Base-by-base conservation (phyloP, 306 rosid genomes). In the Casuarina cunninghamiana region DNA sequence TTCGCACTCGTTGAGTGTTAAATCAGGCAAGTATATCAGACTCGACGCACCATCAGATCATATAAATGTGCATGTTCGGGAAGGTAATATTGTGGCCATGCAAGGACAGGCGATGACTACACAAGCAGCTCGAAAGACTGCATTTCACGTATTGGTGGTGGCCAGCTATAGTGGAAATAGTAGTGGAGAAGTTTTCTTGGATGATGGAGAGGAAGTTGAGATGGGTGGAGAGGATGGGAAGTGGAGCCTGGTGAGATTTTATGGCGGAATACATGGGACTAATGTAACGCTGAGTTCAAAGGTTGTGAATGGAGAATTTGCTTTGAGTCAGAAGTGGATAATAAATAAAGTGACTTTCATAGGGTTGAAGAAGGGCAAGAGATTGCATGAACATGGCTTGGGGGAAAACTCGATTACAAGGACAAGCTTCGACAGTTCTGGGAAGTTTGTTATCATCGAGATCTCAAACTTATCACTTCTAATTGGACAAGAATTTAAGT, bases 61-160 rank as follows among this genome's bases (percentile, higher is more conserved):
- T 79, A 92, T 88, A 54, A 94, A 94, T 6, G 91, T 92, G 50
- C 97, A 92, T 69, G 84, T 88, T 53, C 80, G 85, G 2, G 95
- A 90, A 83, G 98, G 83, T 6, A 89, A 87, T 62, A 88, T 94
- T 79, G 79, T 92, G 84, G 85, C 92, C n/a, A 26, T 92, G 85
- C 98, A 94, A 75, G 87, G 95, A 44, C 86, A 86, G 75, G 97
- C 96, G 2, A 50, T 86, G 86, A 94, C 75, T n/a, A 85, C 91
- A 9, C 50, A 51, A 60, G 87, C 78, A 13, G 89, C 89, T 4
- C 84, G 83, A 17, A 90, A 82, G 69, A 92, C 93, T 0, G 72
- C 95, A 13, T 94, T 90, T 60, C 51, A 89, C n/a, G 88, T 92
- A 26, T 32, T 94, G 80, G 92, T 90, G 44, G 93, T 87, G 48